Percentiles rank a stretch among this genome's conserved stretches.
phyloP scores from a whole-genome alignment of 2,329 filamentous ascomycete species.

The Allantophomopsis cytisporea region DNA sequence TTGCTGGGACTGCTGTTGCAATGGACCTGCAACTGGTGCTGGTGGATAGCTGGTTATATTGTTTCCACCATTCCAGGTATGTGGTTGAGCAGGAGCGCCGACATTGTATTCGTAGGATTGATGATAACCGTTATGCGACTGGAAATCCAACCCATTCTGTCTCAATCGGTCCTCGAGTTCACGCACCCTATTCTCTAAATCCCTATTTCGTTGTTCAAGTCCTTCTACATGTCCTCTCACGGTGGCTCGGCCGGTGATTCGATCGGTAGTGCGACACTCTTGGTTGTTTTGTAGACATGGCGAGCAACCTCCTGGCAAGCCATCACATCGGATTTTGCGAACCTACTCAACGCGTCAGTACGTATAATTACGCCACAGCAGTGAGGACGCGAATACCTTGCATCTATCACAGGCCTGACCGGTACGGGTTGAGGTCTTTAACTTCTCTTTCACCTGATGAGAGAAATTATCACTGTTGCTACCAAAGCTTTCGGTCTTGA shows the following conservation, averaged over 20 bases:
- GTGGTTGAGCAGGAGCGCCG: conserved; percentile 1
- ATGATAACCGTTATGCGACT: conserved; percentile 23
- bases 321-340: conserved; percentile 81
- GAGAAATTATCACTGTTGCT: conserved; percentile 17
- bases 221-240: conserved; percentile 66
- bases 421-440: conserved; percentile 44
- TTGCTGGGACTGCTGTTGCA: conserved; percentile 4
- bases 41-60: conserved; percentile 5
- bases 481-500: conserved; percentile 11
- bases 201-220: conserved; percentile 58
- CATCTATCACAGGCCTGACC: conserved; percentile 83
- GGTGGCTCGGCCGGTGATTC: conserved; percentile 71
- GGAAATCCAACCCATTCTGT: conserved; percentile 45
- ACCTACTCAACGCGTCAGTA: conserved; percentile 31
- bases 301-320: conserved; percentile 65
- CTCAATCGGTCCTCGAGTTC: conserved; percentile 55
- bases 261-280: conserved; percentile 71
- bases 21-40: not conserved
- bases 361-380: no score
- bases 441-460: conserved; percentile 34
- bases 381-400: conserved; percentile 40
- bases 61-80: not conserved
- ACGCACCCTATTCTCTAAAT: conserved; percentile 51
- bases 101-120: conserved; percentile 8
- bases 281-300: conserved; percentile 65